Evolutionary conservation across 2,329 filamentous ascomycete species (phyloP).

Genomic region (Diplodia sapinea): DNA sequence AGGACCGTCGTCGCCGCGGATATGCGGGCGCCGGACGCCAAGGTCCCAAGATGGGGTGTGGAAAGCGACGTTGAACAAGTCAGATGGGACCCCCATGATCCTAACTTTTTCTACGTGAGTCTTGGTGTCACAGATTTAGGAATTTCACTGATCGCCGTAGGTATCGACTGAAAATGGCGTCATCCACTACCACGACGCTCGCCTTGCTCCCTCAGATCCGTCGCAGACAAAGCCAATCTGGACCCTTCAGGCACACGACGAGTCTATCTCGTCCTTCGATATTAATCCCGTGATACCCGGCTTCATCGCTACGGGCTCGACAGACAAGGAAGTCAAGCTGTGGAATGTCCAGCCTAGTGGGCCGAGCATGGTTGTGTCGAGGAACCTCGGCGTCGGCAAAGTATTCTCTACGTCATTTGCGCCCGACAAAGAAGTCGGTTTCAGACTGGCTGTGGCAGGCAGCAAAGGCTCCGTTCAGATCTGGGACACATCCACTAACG

Average conservation of each 20-base stretch:
- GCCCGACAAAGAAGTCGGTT: slow-evolving; percentile 87
- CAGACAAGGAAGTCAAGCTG: slow-evolving; percentile 93
- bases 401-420: slow-evolving; percentile 92
- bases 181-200: slow-evolving; percentile 89
- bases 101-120: slow-evolving; percentile 87
- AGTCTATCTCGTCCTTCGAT: slow-evolving; percentile 89
- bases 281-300: slow-evolving; percentile 89
- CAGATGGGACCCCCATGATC: slow-evolving; percentile 89
- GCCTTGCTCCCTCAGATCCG: slow-evolving; percentile 75
- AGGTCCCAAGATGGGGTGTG: slow-evolving; percentile 84
- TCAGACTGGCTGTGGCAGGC: slow-evolving; percentile 89
- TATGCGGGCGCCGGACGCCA: slow-evolving; percentile 88
- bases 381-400: slow-evolving; percentile 92
- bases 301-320: slow-evolving; percentile 90
- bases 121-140: slow-evolving; percentile 20
- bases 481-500: slow-evolving; percentile 96
- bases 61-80: slow-evolving; percentile 95
- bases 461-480: slow-evolving; percentile 92
- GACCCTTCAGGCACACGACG: slow-evolving; percentile 94
- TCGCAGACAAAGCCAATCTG: slow-evolving; percentile 83
- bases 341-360: slow-evolving; percentile 87
- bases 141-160: slow-evolving; percentile 39
- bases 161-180: slow-evolving; percentile 86
- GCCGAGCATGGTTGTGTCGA: slow-evolving; percentile 87
- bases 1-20: slow-evolving; percentile 92